These are phyloP conservation scores for Arthroderma sp. DNA, from an alignment of 2,329 filamentous ascomycete genomes.

Conservation along the genomic window DNA sequence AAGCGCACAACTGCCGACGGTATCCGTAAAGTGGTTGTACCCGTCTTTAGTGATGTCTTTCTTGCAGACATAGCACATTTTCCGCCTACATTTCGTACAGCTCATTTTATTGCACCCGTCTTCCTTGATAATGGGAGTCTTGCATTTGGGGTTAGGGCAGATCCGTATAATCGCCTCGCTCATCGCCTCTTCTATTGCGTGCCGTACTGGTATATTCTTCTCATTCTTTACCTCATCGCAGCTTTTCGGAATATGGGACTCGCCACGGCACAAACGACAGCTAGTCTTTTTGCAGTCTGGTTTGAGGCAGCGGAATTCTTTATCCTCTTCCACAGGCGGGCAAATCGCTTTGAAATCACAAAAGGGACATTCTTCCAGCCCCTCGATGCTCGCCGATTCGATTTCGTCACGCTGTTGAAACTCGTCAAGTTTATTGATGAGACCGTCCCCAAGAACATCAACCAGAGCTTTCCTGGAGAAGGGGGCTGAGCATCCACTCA, in stretches of 20 bases:
- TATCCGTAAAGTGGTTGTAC: slow-evolving; percentile 55
- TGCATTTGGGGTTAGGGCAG: slow-evolving; percentile 47
- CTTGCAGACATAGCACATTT: slow-evolving; percentile 51
- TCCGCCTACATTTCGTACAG: slow-evolving; percentile 44
- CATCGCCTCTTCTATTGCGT: slow-evolving; percentile 71
- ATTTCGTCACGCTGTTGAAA: slow-evolving; percentile 60
- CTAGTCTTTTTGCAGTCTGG: slow-evolving; percentile 50
- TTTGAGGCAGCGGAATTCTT: slow-evolving; percentile 60
- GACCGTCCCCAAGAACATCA: slow-evolving; percentile 45
- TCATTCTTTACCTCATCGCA: slow-evolving; percentile 56
- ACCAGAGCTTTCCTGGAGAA: slow-evolving; percentile 46
- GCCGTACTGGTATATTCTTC: slow-evolving; percentile 47
- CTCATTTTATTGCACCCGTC: slow-evolving; percentile 73
- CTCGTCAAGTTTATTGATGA: slow-evolving; percentile 50
- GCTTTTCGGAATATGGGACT: slow-evolving; percentile 58
- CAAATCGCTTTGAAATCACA: slow-evolving; percentile 69
- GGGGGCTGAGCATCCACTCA: slow-evolving; percentile 48
- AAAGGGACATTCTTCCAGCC: slow-evolving; percentile 65
- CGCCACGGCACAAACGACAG: slow-evolving; percentile 54
- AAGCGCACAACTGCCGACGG: slow-evolving; percentile 45
- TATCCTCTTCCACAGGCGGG: slow-evolving; percentile 51
- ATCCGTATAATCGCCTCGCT: slow-evolving; percentile 61
- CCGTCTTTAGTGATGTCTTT: slow-evolving; percentile 42
- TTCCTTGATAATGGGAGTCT: slow-evolving; percentile 67
- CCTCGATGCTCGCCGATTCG: slow-evolving; percentile 55